phyloP scores from a whole-genome alignment of 1,284 basidiomycete species.

The Leccinum cinnamomeum region DNA sequence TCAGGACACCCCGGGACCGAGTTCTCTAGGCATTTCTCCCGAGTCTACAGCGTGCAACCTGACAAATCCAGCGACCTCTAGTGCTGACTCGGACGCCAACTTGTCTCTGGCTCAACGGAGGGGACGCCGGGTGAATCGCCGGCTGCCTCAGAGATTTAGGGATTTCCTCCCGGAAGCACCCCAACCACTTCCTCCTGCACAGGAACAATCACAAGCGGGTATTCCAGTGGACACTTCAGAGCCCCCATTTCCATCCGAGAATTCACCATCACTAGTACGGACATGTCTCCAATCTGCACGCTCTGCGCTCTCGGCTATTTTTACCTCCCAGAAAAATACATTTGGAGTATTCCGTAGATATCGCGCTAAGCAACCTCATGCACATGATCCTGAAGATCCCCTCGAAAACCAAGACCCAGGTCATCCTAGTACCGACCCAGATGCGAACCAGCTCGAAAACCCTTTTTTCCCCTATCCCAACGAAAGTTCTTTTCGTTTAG shows the following conservation, averaged over 20 bases:
- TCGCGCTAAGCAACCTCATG: background rate
- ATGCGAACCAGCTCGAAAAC: background rate
- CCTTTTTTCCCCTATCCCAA: background rate
- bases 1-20: no score
- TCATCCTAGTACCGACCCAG: background rate
- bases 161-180: background rate
- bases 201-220: background rate
- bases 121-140: background rate
- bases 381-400: background rate
- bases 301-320: no score
- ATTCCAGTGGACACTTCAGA: no score
- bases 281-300: no score
- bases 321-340: no score
- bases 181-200: background rate
- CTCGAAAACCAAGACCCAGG: background rate
- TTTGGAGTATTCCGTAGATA: background rate
- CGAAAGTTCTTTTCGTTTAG: background rate
- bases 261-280: no score
- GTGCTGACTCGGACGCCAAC: background rate
- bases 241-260: no score
- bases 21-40: no score
- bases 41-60: no score
- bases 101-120: background rate
- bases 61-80: no score
- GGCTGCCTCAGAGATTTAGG: background rate